These are phyloP conservation scores for Gossypium stocksii DNA, from an alignment of 345 rosid genomes.

Conservation along the genomic window DNA sequence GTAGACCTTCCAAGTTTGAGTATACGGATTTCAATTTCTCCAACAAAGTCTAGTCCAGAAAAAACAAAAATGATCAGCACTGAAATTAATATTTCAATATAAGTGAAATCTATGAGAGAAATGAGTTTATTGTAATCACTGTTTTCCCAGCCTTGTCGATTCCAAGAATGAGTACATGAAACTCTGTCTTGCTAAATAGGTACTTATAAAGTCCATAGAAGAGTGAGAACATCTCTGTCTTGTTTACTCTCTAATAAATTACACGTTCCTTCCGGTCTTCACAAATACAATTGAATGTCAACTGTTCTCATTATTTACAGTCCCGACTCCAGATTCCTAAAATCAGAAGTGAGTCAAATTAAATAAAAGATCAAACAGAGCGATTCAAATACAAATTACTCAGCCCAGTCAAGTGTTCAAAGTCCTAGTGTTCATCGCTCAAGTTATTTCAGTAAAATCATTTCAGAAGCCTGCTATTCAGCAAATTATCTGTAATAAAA, in stretches of 20 bases:
- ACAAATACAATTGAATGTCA: constrained; percentile 7
- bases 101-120: not conserved
- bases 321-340: constrained; percentile 16
- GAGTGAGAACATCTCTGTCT: constrained; percentile 83
- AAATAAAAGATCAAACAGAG: not conserved
- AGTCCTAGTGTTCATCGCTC: not conserved
- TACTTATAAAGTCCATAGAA: constrained; percentile 90
- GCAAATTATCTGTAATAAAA: not conserved
- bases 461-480: not conserved
- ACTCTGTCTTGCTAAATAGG: constrained; percentile 81
- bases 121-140: constrained; percentile 34
- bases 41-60: constrained; percentile 61
- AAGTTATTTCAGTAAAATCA: not conserved
- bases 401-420: not conserved
- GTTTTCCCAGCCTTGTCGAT: constrained; percentile 97
- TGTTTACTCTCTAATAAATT: constrained; percentile 11
- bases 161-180: constrained; percentile 94
- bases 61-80: constrained; percentile 7
- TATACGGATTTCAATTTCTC: constrained; percentile 86
- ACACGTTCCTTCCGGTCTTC: constrained; percentile 19
- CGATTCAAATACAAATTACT: not conserved
- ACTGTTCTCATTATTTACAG: constrained; percentile 15
- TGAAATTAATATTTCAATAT: not conserved
- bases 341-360: not conserved
- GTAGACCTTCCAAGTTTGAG: constrained; percentile 83